Percentiles rank a stretch among this genome's conserved stretches.
Evolutionary conservation across 257 asterid species (phyloP).

Genomic region (Forsythia viridissima): DNA sequence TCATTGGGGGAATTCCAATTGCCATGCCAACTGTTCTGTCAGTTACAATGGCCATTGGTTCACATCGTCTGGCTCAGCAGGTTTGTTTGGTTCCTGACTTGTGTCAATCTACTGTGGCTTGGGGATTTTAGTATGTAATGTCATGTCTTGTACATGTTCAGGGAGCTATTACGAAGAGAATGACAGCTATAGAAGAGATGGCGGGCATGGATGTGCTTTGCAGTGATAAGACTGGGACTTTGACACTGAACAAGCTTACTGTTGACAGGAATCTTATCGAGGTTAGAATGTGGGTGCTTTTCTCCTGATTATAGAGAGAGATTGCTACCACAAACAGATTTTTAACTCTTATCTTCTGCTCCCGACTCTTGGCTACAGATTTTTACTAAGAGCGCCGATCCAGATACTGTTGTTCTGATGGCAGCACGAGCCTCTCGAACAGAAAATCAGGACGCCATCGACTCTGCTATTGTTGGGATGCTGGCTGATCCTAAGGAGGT

Average conservation of each 20-base stretch:
- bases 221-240: constrained; percentile 89
- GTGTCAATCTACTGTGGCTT: not conserved
- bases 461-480: constrained; percentile 79
- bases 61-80: constrained; percentile 83
- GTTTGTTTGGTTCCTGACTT: constrained; percentile 29
- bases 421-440: constrained; percentile 90
- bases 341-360: too few relatives aligned
- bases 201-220: constrained; percentile 96
- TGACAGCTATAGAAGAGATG: constrained; percentile 96
- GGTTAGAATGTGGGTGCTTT: constrained; percentile 41
- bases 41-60: constrained; percentile 91
- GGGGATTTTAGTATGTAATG: constrained; percentile 2
- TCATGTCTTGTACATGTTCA: constrained; percentile 14
- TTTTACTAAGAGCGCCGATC: constrained; percentile 67
- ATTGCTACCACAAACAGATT: too few relatives aligned
- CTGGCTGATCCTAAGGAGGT: constrained; percentile 83
- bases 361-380: constrained; percentile 23
- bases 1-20: constrained; percentile 88
- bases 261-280: constrained; percentile 70
- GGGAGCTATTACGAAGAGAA: constrained; percentile 89
- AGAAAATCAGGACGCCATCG: constrained; percentile 91
- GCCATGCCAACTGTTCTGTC: constrained; percentile 92
- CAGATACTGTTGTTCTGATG: constrained; percentile 73
- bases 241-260: constrained; percentile 72
- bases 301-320: not conserved